Base-by-base conservation (phyloP, 2,329 filamentous ascomycete genomes). In the Tolypocladium nubicola region DNA sequence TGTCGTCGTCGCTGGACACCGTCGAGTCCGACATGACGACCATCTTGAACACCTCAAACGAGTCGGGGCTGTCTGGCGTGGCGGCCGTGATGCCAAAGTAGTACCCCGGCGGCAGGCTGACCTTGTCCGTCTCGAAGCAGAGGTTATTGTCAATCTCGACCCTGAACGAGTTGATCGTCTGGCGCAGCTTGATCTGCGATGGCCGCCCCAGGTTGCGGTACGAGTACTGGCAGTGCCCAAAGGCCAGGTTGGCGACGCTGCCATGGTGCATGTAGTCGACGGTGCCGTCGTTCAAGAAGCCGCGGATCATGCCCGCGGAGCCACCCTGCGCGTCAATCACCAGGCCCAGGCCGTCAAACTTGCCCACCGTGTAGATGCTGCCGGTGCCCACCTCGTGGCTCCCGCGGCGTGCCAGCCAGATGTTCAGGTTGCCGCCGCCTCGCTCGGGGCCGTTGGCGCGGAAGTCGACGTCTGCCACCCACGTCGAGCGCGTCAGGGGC, bases 131-230 rank as follows among this genome's bases (percentile, higher is more conserved):
- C 68, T 90, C 83, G 75, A 99, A 97, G 77, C 94, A 99, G 45
- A 83, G 75, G 56, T 80, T 78, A 59, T 87, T 87, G 69, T 97
- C 94, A 38, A 97, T 78, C 55, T 86, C 82, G 58, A 99, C 92
- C 63, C 84, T 82, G 68, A 99, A 88, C 56, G 76, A 77, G 49
- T 78, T 77, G 49, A 78, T 72, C 21, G 81, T 82, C 67, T 89
- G 88, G 58, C 75, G 76, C 67, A 99, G 70, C 71, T 88, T 88
- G 67, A 99, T 74, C 66, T 88, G 84, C 52, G 89, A 91, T 19
- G 91, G 87, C 6, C 88, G 83, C 21, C 94, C 94, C 26, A 95
- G 80, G 73, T 99, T 99, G 64, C 94, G 88, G 78, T 97, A 99
- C 52, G 84, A 73, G 71, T 94, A 94, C 66, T 87, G 83, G 78